Evolutionary conservation across 164 flowering plant species (phyloP).

Genomic region (Warburgia ugandensis): DNA sequence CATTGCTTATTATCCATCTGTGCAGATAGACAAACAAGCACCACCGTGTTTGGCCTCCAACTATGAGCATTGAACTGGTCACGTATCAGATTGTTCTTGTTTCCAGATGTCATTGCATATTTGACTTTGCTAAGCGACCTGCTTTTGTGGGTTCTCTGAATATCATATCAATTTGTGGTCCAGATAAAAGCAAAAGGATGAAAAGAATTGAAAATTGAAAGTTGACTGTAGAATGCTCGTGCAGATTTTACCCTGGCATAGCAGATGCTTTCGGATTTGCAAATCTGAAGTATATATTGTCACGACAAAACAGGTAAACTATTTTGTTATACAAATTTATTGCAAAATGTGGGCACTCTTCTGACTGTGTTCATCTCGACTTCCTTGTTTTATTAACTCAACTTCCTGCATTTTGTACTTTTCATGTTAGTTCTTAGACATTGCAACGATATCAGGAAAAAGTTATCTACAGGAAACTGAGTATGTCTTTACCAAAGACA

Average conservation of each 20-base stretch:
- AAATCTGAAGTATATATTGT: constrained; percentile 76
- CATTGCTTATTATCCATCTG: too few species aligned
- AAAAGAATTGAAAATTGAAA: not conserved
- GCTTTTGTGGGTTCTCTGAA: not conserved
- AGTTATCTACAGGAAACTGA: too few species aligned
- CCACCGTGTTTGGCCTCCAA: too few species aligned
- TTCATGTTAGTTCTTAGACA: too few species aligned
- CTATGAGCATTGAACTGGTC: too few species aligned
- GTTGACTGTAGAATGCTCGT: not conserved
- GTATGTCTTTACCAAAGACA: too few species aligned
- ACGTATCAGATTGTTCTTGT: too few species aligned
- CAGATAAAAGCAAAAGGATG: not conserved
- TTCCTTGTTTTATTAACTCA: too few species aligned
- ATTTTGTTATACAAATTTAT: not conserved
- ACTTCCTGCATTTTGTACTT: too few species aligned
- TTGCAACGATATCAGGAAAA: too few species aligned
- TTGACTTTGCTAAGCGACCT: not conserved
- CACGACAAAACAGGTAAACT: constrained; percentile 82
- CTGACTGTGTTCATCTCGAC: not conserved
- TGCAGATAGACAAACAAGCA: too few species aligned
- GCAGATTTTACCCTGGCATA: constrained; percentile 96
- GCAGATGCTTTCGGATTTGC: constrained; percentile 86
- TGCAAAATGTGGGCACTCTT: not conserved
- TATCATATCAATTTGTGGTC: not conserved
- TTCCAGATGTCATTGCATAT: too few species aligned